Conservation (phyloP, 176 grass and related monocot species). For the Triticum dicoccoides region DNA sequence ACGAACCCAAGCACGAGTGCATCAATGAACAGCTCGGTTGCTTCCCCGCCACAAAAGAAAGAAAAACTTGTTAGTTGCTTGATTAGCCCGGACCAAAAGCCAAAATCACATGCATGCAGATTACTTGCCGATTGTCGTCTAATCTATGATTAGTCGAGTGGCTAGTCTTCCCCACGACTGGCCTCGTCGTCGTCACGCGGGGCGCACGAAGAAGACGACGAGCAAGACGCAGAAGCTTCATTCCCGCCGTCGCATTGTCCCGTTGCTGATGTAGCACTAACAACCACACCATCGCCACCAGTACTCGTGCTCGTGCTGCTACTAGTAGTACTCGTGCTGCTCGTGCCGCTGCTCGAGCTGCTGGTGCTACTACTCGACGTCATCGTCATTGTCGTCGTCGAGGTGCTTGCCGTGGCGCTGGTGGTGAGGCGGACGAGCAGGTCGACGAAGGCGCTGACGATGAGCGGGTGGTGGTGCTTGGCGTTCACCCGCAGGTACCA, state of each 20-base stretch:
- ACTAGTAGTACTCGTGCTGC: not conserved
- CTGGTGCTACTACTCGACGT: not conserved
- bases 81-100: not conserved
- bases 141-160: not conserved
- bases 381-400: not conserved
- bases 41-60: too few relatives aligned
- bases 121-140: not conserved
- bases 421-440: slow-evolving; percentile 40
- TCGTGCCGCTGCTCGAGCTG: not conserved
- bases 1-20: not conserved
- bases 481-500: slow-evolving; percentile 81
- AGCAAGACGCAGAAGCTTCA: not conserved
- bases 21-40: not conserved
- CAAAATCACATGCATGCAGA: slow-evolving; percentile 8
- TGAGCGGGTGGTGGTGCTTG: slow-evolving; percentile 57
- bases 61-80: not conserved
- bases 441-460: slow-evolving; percentile 77
- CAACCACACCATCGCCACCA: not conserved
- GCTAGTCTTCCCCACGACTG: not conserved
- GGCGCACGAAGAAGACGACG: slow-evolving; percentile 15
- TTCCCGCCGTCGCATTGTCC: not conserved
- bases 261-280: not conserved
- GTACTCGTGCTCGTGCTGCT: not conserved
- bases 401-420: not conserved
- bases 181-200: not conserved